Conservation (phyloP, 331 rosid species). For the Acacia pycnantha region DNA sequence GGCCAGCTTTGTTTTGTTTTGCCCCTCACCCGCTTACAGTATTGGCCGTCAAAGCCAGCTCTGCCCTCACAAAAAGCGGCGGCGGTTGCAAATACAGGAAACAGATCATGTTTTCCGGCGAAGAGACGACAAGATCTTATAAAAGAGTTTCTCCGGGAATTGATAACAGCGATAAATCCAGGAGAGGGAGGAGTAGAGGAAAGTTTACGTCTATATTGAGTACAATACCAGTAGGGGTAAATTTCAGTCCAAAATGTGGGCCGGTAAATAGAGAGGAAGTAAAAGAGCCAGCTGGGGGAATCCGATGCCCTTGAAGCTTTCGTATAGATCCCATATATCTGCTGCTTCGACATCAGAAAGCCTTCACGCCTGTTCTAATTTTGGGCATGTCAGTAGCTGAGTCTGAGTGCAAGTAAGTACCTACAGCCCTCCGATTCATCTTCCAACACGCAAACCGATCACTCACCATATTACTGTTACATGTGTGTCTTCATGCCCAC, state of each 20-base stretch:
- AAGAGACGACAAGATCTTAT: constrained; percentile 11
- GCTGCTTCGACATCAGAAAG: neutral
- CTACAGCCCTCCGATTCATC: neutral
- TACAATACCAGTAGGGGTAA: constrained; percentile 71
- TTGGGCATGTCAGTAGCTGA: neutral
- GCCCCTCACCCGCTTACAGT: no score
- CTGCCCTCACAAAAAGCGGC: no score
- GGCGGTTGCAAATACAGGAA: no score
- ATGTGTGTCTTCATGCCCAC: no score
- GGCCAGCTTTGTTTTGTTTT: constrained; percentile 60
- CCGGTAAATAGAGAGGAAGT: neutral
- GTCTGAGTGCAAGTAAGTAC: neutral
- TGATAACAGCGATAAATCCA: constrained; percentile 23
- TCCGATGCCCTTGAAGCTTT: neutral
- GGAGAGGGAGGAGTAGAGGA: constrained; percentile 39
- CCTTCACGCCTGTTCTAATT: no score
- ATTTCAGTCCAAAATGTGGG: constrained; percentile 16
- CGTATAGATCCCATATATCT: neutral
- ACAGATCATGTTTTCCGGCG: constrained; percentile 35
- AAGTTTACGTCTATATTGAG: constrained; percentile 49
- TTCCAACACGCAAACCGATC: neutral
- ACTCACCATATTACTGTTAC: neutral
- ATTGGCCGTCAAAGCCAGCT: no score
- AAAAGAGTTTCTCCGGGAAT: constrained; percentile 5
- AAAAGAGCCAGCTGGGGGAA: constrained; percentile 3